Conservation (phyloP, 2,329 filamentous ascomycete species). For the Huntiella moniliformis region DNA sequence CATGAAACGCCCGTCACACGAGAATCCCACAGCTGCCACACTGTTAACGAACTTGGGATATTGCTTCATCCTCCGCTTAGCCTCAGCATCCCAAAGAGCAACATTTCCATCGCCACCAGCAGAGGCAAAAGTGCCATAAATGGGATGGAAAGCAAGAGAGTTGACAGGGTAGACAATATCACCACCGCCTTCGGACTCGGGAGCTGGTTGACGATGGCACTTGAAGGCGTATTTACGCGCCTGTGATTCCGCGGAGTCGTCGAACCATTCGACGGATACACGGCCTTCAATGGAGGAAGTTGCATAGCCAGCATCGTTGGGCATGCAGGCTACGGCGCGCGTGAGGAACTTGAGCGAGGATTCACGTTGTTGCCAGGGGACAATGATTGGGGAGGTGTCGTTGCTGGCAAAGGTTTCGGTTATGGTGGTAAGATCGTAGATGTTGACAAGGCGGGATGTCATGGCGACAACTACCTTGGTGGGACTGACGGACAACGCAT, state of each 20-base stretch:
- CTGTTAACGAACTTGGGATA: slow-evolving; percentile 71
- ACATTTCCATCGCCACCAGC: slow-evolving; percentile 82
- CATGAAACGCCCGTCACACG: slow-evolving; percentile 54
- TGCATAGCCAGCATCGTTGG: slow-evolving; percentile 84
- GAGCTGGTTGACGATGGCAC: slow-evolving; percentile 65
- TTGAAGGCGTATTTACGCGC: slow-evolving; percentile 96
- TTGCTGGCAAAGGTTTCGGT: slow-evolving; percentile 33
- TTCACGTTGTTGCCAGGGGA: slow-evolving; percentile 85
- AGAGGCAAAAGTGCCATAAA: slow-evolving; percentile 68
- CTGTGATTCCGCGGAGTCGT: slow-evolving; percentile 70
- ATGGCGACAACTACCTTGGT: slow-evolving; percentile 87
- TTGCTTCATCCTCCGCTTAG: slow-evolving; percentile 74
- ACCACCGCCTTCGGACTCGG: slow-evolving; percentile 35
- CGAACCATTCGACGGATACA: slow-evolving; percentile 96
- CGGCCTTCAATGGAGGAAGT: slow-evolving; percentile 85
- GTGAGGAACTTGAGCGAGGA: slow-evolving; percentile 94
- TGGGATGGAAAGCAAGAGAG: slow-evolving; percentile 69
- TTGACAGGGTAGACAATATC: slow-evolving; percentile 89
- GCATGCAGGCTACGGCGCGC: slow-evolving; percentile 85
- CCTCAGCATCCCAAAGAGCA: slow-evolving; percentile 81
- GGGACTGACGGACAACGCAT: slow-evolving; percentile 60
- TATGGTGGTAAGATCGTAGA: slow-evolving; percentile 70
- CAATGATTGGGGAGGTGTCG: slow-evolving; percentile 28
- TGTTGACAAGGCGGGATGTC: slow-evolving; percentile 81
- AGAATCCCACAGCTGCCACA: slow-evolving; percentile 62